Evolutionary conservation across 805 yeast species (phyloP).

Genomic region (Tetrapisispora iriomotensis): DNA sequence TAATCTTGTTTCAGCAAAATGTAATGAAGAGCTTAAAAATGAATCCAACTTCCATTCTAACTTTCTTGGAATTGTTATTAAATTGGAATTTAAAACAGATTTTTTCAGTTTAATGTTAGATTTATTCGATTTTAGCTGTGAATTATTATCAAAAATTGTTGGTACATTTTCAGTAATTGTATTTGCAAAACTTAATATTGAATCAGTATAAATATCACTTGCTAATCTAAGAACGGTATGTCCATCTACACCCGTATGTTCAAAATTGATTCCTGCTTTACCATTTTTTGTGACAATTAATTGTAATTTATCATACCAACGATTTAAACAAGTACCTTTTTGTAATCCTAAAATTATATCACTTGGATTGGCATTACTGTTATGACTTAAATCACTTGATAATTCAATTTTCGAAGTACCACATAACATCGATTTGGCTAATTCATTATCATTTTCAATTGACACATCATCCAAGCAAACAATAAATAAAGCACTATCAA

Average conservation of each 20-base stretch:
- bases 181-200: conserved; percentile 77
- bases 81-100: conserved; percentile 25
- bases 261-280: conserved; percentile 87
- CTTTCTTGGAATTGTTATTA: conserved; percentile 69
- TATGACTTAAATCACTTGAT: conserved; percentile 5
- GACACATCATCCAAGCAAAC: conserved; percentile 75
- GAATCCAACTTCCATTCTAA: conserved; percentile 80
- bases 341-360: conserved; percentile 50
- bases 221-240: conserved; percentile 86
- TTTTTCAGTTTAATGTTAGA: not conserved
- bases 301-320: conserved; percentile 93
- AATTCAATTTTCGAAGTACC: conserved; percentile 70
- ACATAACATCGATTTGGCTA: conserved; percentile 79
- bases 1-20: conserved; percentile 85
- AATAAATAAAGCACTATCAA: conserved; percentile 75
- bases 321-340: conserved; percentile 85
- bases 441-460: conserved; percentile 44
- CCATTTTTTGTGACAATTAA: conserved; percentile 81
- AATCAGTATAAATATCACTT: conserved; percentile 84
- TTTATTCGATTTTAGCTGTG: not conserved
- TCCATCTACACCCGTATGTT: conserved; percentile 93
- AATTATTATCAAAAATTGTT: conserved; percentile 16
- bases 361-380: not conserved
- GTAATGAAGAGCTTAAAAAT: conserved; percentile 65
- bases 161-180: conserved; percentile 57